A percentile compares a stretch with the other conserved stretches of the same genome.
Evolutionary conservation across 768 basidiomycete species (phyloP).

Genomic region (Steccherinum ochraceum): DNA sequence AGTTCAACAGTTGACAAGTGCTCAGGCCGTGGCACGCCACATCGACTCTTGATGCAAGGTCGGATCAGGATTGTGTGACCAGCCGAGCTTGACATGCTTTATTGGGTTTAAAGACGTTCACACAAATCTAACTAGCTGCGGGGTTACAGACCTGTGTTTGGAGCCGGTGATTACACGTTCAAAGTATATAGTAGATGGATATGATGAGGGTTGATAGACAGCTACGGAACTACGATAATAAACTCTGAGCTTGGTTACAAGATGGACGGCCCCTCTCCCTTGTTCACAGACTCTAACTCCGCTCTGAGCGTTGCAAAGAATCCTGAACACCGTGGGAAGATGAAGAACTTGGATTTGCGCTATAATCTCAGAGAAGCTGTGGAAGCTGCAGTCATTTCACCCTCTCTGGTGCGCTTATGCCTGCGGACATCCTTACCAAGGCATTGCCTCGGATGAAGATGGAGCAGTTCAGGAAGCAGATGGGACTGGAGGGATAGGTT

Average conservation of each 20-base stretch:
- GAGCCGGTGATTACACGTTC: no score
- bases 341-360: constrained; percentile 25
- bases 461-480: neutral
- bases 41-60: no score
- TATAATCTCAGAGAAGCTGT: constrained; percentile 22
- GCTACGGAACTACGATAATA: no score
- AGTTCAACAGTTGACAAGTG: no score
- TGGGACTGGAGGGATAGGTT: neutral
- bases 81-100: no score
- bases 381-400: constrained; percentile 6
- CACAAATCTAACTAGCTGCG: no score
- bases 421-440: constrained; percentile 16
- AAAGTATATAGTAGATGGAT: no score
- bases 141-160: no score
- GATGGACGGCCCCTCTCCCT: neutral
- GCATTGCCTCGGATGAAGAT: neutral
- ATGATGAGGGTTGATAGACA: no score
- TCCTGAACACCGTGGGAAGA: constrained; percentile 28
- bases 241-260: constrained; percentile 4
- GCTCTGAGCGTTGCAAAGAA: constrained; percentile 1
- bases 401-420: constrained; percentile 16
- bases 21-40: no score
- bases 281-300: neutral
- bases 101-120: no score
- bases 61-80: no score